Percentiles rank a stretch among this genome's conserved stretches.
Conservation (phyloP, 257 asterid species). For the Solanum pimpinellifolium region DNA sequence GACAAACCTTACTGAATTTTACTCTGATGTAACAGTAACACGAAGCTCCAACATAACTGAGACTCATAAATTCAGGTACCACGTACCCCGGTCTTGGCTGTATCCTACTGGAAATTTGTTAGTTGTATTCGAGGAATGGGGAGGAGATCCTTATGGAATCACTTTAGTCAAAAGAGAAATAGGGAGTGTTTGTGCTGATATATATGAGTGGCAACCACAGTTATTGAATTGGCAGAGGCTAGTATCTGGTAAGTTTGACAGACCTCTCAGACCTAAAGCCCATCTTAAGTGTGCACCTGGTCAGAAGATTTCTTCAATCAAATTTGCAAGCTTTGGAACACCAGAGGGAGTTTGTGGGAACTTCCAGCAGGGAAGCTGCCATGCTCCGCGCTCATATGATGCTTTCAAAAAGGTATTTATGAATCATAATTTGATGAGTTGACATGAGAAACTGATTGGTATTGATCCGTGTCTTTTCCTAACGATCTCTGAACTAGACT, state of each 20-base stretch:
- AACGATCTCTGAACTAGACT: background rate
- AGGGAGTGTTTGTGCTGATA: constrained; percentile 63
- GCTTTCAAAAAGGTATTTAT: constrained; percentile 59
- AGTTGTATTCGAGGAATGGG: constrained; percentile 92
- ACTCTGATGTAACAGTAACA: background rate
- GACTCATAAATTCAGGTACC: constrained; percentile 47
- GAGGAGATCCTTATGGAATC: constrained; percentile 74
- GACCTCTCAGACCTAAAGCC: constrained; percentile 74
- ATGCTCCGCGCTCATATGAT: constrained; percentile 65
- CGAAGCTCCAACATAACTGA: background rate
- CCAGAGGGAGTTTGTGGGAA: constrained; percentile 76
- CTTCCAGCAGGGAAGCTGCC: constrained; percentile 67
- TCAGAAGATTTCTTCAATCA: constrained; percentile 64
- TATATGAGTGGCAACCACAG: constrained; percentile 77
- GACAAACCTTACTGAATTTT: background rate
- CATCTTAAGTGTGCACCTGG: constrained; percentile 65
- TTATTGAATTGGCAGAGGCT: constrained; percentile 59
- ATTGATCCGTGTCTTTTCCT: background rate
- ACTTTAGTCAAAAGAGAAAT: constrained; percentile 58
- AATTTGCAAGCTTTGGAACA: constrained; percentile 91
- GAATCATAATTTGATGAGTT: background rate
- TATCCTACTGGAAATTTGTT: constrained; percentile 57
- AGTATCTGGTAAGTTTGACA: constrained; percentile 58
- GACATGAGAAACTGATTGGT: background rate
- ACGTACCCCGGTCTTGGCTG: constrained; percentile 91